Evolutionary conservation across 1,284 basidiomycete genomes (phyloP).

Genomic region (Ceratobasidium papillatum): DNA sequence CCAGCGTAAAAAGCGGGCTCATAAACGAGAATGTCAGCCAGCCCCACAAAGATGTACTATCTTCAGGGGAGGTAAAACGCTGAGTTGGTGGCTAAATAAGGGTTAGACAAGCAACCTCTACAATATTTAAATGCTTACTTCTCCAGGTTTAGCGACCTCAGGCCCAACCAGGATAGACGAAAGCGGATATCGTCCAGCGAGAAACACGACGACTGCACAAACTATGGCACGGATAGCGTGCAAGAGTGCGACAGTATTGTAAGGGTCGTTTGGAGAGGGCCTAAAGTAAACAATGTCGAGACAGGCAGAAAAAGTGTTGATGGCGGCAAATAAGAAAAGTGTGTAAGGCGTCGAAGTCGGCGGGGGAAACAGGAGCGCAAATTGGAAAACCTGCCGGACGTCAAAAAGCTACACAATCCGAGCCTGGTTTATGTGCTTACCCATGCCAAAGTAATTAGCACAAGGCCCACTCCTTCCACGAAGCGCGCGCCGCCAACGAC

Average conservation of each 20-base stretch:
- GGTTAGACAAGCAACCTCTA: slow-evolving; percentile 28
- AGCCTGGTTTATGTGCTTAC: slow-evolving; percentile 48
- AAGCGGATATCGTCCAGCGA: slow-evolving; percentile 39
- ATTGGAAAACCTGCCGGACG: slow-evolving; percentile 2
- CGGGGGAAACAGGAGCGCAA: slow-evolving; percentile 1
- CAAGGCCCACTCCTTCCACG: not conserved
- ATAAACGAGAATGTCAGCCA: slow-evolving; percentile 83
- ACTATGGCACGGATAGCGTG: slow-evolving; percentile 25
- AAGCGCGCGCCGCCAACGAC: slow-evolving; percentile 3
- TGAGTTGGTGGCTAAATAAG: slow-evolving; percentile 56
- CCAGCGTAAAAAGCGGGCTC: slow-evolving; percentile 70
- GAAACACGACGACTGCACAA: slow-evolving; percentile 50
- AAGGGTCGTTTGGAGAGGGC: slow-evolving; percentile 7
- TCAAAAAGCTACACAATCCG: not conserved
- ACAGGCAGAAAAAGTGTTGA: slow-evolving; percentile 30
- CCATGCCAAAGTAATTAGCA: slow-evolving; percentile 25
- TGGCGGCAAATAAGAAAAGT: slow-evolving; percentile 27
- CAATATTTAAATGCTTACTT: not conserved
- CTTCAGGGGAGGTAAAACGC: slow-evolving; percentile 69
- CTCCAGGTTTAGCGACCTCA: slow-evolving; percentile 22
- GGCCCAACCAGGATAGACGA: slow-evolving; percentile 17
- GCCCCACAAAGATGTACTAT: slow-evolving; percentile 76
- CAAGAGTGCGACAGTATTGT: slow-evolving; percentile 6
- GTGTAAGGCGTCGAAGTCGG: slow-evolving; percentile 26
- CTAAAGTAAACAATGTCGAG: slow-evolving; percentile 17